These are phyloP conservation scores for Blastocladiella britannica DNA, from an alignment of 192 early-diverging fungal species.

Conservation along the genomic window DNA sequence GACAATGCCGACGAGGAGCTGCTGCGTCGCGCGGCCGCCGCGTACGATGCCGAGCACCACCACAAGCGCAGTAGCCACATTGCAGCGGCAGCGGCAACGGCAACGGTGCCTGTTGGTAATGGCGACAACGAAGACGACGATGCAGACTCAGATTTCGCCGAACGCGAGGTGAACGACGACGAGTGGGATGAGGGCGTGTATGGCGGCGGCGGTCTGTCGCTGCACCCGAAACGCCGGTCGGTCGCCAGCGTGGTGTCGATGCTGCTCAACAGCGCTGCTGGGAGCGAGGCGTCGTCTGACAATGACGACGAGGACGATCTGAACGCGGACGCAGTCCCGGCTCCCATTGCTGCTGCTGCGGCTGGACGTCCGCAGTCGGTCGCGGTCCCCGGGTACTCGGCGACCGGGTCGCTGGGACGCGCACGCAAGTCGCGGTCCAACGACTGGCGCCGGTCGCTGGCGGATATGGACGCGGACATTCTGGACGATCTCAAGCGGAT, in stretches of 20 bases:
- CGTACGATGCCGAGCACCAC: background rate
- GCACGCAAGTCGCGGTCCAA: background rate
- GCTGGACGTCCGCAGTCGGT: too few relatives aligned
- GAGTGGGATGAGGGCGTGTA: background rate
- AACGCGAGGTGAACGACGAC: background rate
- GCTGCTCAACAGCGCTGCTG: background rate
- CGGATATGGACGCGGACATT: background rate
- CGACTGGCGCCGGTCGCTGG: background rate
- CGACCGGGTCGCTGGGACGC: background rate
- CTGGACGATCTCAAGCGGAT: background rate
- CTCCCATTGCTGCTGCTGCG: too few relatives aligned
- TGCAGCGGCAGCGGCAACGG: background rate
- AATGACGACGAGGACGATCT: background rate
- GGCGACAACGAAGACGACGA: background rate
- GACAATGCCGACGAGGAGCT: background rate
- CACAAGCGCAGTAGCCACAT: background rate
- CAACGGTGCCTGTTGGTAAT: too few relatives aligned
- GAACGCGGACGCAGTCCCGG: too few relatives aligned
- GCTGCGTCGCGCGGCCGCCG: too few relatives aligned
- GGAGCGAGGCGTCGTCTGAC: too few relatives aligned
- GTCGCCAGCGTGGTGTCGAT: background rate
- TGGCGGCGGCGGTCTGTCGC: background rate
- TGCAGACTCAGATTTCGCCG: background rate
- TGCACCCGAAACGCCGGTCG: background rate
- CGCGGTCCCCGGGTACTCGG: too few relatives aligned